Base-by-base conservation (phyloP, 176 grass and related monocot genomes). In the Poa annua region DNA sequence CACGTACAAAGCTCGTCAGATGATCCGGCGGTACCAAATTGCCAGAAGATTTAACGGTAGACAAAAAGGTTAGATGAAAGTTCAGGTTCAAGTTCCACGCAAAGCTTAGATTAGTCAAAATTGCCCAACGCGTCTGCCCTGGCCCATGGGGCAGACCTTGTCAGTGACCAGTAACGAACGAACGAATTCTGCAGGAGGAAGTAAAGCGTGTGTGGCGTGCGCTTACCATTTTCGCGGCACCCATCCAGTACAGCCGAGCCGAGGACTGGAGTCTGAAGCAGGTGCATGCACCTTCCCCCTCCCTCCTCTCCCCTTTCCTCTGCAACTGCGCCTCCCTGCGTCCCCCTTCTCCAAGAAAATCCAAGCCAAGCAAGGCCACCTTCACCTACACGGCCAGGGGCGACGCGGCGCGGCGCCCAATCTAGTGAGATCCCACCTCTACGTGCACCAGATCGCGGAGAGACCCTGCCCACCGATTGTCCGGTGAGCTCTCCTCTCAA, bases 201-300 rank as follows among this genome's bases (percentile, higher is more conserved):
- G 65, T 29, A 79, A 77, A 77, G 39, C 36, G 52, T 26, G 35
- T 42, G 41, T 10, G 41, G 41, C 8, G 86, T 32, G 80, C 86
- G 74, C 80, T 17, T 88, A 73, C 80, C 80, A 73, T 72, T 83
- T 65, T 47, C 11, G 84, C 54, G 21, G 44, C 11, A 76, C 66
- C 54, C 80, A 75, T 66, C 80, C 14, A 19, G 64, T 52, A 48
- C 69, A 62, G 22, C 0, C 39, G 11, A 39, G 51, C 17, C 20
- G 33, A 61, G 39, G 33, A 7, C 44, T 35, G 41, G 7, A 87
- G 29, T 29, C 29, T 29, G 29, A 2, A 29, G 29, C 1, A 29
- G 88, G 88, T 93, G 87, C 93, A 87, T 96, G 90, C 86, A 91
- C 76, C 83, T 90, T 65, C 39, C 78, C 78, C 65, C 75, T 56